A percentile compares a stretch with the other conserved stretches of the same genome.
These are phyloP conservation scores for Amaranthus cruentus DNA, from an alignment of 148 eudicot species.

Conservation along the genomic window DNA sequence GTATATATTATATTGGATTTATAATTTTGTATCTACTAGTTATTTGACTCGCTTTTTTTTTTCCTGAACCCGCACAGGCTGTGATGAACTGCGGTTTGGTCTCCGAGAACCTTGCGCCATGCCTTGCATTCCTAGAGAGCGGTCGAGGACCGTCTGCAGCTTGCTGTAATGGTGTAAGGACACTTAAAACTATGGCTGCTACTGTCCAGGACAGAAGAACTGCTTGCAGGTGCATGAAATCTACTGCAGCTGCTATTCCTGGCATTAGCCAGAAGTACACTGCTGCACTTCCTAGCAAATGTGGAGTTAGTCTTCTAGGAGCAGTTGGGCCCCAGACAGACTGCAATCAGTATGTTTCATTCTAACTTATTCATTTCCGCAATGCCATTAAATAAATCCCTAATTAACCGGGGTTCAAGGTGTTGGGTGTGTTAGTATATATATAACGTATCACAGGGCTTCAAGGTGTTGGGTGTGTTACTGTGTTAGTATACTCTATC, in stretches of 20 bases:
- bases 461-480: too few relatives aligned
- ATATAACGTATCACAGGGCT: too few relatives aligned
- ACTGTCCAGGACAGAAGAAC: constrained; percentile 25
- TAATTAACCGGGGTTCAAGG: too few relatives aligned
- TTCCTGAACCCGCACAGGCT: not conserved
- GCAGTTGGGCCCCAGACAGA: constrained; percentile 9
- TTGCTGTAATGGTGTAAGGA: constrained; percentile 25
- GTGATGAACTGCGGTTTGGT: constrained; percentile 30
- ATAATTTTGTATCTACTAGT: too few relatives aligned
- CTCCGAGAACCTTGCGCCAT: constrained; percentile 4
- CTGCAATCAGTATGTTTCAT: constrained; percentile 17
- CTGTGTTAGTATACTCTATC: too few relatives aligned
- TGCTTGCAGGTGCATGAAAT: constrained; percentile 35
- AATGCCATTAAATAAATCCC: too few relatives aligned
- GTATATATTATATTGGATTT: too few relatives aligned
- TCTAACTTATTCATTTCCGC: too few relatives aligned
- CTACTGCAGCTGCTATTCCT: constrained; percentile 11
- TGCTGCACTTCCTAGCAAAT: constrained; percentile 8
- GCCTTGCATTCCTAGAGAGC: constrained; percentile 26
- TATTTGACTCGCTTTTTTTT: too few relatives aligned
- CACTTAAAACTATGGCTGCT: constrained; percentile 27
- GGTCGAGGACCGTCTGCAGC: constrained; percentile 1
- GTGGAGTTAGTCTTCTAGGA: constrained; percentile 19
- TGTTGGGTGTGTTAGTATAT: too few relatives aligned
- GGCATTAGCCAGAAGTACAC: constrained; percentile 15